phyloP scores from a whole-genome alignment of 2,329 filamentous ascomycete genomes.

The Raffaelea albimanens region DNA sequence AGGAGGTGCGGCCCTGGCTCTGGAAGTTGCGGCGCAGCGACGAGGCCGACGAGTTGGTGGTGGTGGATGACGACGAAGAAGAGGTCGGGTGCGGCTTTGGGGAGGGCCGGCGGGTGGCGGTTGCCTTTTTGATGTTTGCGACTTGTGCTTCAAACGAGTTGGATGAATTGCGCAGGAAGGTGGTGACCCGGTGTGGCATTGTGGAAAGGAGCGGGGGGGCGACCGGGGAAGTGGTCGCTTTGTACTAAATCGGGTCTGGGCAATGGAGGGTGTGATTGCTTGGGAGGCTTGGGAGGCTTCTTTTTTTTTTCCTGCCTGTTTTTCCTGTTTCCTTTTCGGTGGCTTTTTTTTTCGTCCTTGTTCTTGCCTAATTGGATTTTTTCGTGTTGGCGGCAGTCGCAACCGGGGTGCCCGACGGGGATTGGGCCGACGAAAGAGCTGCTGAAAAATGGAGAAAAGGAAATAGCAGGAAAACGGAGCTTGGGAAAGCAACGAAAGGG shows the following conservation, averaged over 20 bases:
- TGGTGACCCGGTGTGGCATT: constrained; percentile 50
- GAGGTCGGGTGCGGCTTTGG: constrained; percentile 10
- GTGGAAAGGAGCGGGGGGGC: constrained; percentile 2
- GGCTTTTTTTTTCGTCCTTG: constrained; percentile 1
- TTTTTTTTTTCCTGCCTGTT: background rate
- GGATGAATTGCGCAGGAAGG: constrained; percentile 48
- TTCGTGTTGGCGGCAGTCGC: background rate
- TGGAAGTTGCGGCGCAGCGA: no score
- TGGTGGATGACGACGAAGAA: constrained; percentile 13
- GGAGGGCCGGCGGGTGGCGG: constrained; percentile 22
- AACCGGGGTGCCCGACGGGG: background rate
- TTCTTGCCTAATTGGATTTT: background rate
- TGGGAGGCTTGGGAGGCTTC: no score
- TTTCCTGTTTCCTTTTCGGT: no score
- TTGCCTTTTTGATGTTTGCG: constrained; percentile 36
- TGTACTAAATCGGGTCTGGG: no score
- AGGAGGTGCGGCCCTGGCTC: constrained; percentile 24
- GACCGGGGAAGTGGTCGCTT: background rate
- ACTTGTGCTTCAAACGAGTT: constrained; percentile 34
- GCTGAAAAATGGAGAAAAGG: background rate
- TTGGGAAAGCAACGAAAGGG: no score
- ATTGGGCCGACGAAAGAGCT: background rate
- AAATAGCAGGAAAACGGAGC: no score
- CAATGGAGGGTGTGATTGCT: no score
- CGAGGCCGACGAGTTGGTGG: constrained; percentile 20